phyloP scores from a whole-genome alignment of 2,329 filamentous ascomycete species.

The Alternaria gansuensis region DNA sequence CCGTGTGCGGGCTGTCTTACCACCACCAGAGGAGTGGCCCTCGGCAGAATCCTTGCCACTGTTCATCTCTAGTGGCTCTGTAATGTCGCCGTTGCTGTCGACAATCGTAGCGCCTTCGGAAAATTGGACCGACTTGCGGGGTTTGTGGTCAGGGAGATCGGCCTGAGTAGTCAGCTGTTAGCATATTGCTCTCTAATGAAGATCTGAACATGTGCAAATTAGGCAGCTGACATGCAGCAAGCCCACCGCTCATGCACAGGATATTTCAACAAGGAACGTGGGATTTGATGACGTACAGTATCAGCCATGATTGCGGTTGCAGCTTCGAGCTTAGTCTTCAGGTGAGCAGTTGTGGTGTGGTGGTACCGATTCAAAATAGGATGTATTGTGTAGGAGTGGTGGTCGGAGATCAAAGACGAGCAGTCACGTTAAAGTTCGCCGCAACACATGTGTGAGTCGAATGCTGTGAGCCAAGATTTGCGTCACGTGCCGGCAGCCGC shows the following conservation, averaged over 20 bases:
- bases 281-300: constrained; percentile 48
- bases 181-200: neutral
- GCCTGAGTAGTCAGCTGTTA: constrained; percentile 52
- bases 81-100: constrained; percentile 87
- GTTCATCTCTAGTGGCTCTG: constrained; percentile 73
- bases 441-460: constrained; percentile 32
- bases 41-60: constrained; percentile 82
- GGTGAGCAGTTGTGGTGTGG: constrained; percentile 6
- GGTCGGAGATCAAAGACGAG: constrained; percentile 1
- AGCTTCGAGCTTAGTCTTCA: constrained; percentile 18
- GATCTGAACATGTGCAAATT: neutral
- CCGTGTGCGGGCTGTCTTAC: constrained; percentile 30
- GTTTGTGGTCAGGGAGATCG: constrained; percentile 67
- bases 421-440: constrained; percentile 19
- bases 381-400: constrained; percentile 8
- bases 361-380: neutral
- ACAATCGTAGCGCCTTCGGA: constrained; percentile 87
- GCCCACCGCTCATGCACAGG: constrained; percentile 8
- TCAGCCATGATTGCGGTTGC: constrained; percentile 63
- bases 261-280: constrained; percentile 37
- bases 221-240: constrained; percentile 1
- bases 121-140: constrained; percentile 93
- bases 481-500: constrained; percentile 26
- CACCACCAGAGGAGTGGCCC: constrained; percentile 65
- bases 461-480: constrained; percentile 29